Conservation (phyloP, 441 rosid species). For the Pelargonium fulgidum region DNA sequence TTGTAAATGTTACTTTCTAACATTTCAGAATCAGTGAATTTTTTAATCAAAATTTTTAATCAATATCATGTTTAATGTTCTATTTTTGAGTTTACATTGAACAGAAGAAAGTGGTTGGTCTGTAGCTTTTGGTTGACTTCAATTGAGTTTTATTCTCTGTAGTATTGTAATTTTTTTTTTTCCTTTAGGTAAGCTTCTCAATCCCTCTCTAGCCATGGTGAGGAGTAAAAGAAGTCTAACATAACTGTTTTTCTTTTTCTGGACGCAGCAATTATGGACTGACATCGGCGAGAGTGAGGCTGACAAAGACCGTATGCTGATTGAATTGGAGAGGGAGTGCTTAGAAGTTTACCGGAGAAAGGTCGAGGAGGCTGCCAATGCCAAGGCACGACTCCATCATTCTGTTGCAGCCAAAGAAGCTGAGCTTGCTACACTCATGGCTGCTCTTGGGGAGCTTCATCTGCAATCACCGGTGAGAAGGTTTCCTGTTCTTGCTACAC, state of each 20-base stretch:
- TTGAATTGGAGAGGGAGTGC: slow-evolving; percentile 87
- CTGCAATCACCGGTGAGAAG: slow-evolving; percentile 53
- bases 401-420: slow-evolving; percentile 93
- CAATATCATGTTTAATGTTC: neutral
- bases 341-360: slow-evolving; percentile 79
- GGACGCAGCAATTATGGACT: slow-evolving; percentile 91
- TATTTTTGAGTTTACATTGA: slow-evolving; percentile 1
- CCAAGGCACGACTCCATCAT: slow-evolving; percentile 86
- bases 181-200: neutral
- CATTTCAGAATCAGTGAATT: neutral
- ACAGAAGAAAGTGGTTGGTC: slow-evolving; percentile 2
- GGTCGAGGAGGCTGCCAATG: slow-evolving; percentile 92
- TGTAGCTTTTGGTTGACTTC: slow-evolving; percentile 1
- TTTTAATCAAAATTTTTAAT: neutral
- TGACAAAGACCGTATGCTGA: slow-evolving; percentile 74
- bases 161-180: neutral
- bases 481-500: neutral
- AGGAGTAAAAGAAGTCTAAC: neutral
- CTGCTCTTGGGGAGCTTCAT: slow-evolving; percentile 77
- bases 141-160: neutral
- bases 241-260: slow-evolving; percentile 11
- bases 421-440: slow-evolving; percentile 91
- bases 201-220: neutral
- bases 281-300: slow-evolving; percentile 89
- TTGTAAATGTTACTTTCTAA: neutral